Evolutionary conservation across 2,329 filamentous ascomycete genomes (phyloP).

Genomic region (Apiospora kogelbergensis): DNA sequence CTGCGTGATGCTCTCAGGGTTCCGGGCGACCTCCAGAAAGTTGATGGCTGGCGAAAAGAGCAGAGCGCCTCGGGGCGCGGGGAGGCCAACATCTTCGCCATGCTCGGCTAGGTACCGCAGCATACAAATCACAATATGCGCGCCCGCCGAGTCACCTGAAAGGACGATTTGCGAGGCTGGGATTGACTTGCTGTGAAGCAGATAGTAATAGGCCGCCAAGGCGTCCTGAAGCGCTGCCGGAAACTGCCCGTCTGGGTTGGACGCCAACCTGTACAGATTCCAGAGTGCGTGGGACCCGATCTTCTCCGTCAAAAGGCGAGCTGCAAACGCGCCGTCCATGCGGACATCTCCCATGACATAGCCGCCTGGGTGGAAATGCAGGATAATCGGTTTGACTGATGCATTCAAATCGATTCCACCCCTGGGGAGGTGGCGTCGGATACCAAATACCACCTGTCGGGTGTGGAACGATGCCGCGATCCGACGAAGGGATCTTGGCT

Average conservation of each 20-base stretch:
- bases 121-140: constrained; percentile 32
- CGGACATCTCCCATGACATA: constrained; percentile 45
- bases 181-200: constrained; percentile 40
- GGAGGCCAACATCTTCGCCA: constrained; percentile 32
- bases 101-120: constrained; percentile 45
- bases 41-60: constrained; percentile 21
- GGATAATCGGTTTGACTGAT: constrained; percentile 30
- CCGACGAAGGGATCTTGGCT: background rate
- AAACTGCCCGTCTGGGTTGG: constrained; percentile 33
- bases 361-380: constrained; percentile 51
- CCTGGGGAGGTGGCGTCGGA: constrained; percentile 14
- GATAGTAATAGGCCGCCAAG: constrained; percentile 45
- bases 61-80: constrained; percentile 37
- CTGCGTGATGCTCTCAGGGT: constrained; percentile 12
- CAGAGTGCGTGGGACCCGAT: constrained; percentile 37
- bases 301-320: constrained; percentile 35
- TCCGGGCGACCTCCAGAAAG: constrained; percentile 19
- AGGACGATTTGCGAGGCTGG: background rate
- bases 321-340: constrained; percentile 28
- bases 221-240: constrained; percentile 51
- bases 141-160: background rate
- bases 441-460: constrained; percentile 25
- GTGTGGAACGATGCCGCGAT: constrained; percentile 12
- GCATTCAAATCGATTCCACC: background rate
- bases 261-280: constrained; percentile 22